Evolutionary conservation across 176 grass and related monocot species (phyloP), one percentile per base, ranked within the genome.

Genomic region (Phoenix roebelenii): DNA sequence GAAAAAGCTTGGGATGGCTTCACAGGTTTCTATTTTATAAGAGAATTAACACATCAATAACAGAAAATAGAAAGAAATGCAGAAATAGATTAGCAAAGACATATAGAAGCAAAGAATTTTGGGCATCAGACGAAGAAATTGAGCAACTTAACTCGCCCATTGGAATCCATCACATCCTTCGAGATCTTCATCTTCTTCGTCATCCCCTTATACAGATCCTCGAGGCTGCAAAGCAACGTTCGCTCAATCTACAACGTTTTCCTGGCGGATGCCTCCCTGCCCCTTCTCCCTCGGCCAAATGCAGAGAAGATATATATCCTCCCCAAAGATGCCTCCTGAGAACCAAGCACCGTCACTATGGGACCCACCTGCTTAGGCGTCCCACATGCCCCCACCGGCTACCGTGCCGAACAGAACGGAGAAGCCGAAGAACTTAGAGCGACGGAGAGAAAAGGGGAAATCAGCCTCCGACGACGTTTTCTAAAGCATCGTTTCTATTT

Each of bases 161-260:
- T 20, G 0, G 20, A 20, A 20, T 20, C 20, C 20, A 20, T 20
- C 20, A 20, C 20, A 20, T 20, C 20, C 20, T 0, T 20, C 20
- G 20, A 20, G 20, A 20, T 20, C 20, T 20, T 20, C 20, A 20
- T 20, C 20, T 20, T 20, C 20, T 20, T 20, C 0, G 20, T 20
- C 17, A 79, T 64, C 3, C 87, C 88, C 66, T 77, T 91, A 35
- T 83, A 80, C 22, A 91, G 68, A 55, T 91, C 83, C 74, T 87
- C 83, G 0, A 91, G 74, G 51, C 18, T 80, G 64, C 79, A 91
- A 22, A 72, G 68, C 25, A 91, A 60, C n/a, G 59, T 65, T 28
- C 62, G 73, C 76, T 91, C 83, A 18, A 91, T 83, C 16, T 72
- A 39, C 30, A 79, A 60, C 64, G 64, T 68, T 59, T 86, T 82